Evolutionary conservation across 495 filamentous ascomycete species (phyloP), one percentile per base, ranked within the genome.

Genomic region (Aspergillus affinis): DNA sequence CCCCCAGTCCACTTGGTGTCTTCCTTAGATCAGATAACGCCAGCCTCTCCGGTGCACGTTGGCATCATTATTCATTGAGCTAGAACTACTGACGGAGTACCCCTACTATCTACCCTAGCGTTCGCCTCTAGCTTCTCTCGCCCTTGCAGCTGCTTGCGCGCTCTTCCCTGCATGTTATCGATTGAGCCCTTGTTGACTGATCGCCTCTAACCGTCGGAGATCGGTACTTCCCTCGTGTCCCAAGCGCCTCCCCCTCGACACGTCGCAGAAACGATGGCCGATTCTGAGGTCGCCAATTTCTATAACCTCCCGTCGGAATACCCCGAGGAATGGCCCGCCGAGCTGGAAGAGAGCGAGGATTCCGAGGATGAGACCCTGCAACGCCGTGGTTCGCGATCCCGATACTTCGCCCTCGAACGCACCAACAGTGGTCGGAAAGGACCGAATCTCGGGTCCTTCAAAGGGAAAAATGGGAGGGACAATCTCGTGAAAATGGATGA

Each of bases 401-500:
- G 89, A 70, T 96, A 91, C 72, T 90, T 92, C 57, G 90, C 90
- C 8, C 84, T 97, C 36, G 91, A 92, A 72, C 81, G 88, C 58
- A 85, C 81, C 52, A 81, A 86, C 36, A 89, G 86, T 74, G 84
- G 84, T 61, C 80, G 85, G 65, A 80, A 79, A 65, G 90, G 83
- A 56, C 72, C 82, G 21, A 79, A 88, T 15, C 84, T 88, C 17
- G 90, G 89, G 5, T 85, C 88, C 36, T 84, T 90, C 64, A 88
- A 79, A 68, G 86, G 83, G 18, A 83, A 79, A 41, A 83, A 87
- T 66, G 84, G 82, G 27, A 78, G 88, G 48, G 88, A 90, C 62
- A 93, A 88, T 65, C 69, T 92, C 50, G 88, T 92, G 18, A 90
- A 91, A 68, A 86, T 86, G 63, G 94, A 98, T 69, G 94, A 98